A percentile compares a stretch with the other conserved stretches of the same genome.
Conservation (phyloP, 169 alveolate species). For the Plasmodium berghei region DNA sequence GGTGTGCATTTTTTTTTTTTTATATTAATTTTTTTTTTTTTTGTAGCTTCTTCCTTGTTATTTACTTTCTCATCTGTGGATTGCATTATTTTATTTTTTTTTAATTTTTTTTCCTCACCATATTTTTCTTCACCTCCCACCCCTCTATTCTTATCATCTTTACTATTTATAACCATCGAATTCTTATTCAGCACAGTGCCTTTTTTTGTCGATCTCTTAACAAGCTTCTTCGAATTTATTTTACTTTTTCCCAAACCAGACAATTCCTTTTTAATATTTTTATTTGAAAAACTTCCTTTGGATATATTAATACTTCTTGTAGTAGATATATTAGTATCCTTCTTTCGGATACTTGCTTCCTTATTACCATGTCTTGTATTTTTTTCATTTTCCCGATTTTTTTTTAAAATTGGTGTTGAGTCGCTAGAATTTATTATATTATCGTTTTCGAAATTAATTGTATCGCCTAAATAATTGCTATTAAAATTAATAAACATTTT, state of each 20-base stretch:
- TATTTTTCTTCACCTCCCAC: not conserved
- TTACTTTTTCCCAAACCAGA: slow-evolving; percentile 3
- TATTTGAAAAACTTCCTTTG: slow-evolving; percentile 13
- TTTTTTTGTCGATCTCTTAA: not conserved
- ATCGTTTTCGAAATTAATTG: slow-evolving; percentile 30
- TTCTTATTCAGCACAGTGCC: not conserved
- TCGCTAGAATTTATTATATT: slow-evolving; percentile 35
- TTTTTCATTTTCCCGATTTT: not conserved
- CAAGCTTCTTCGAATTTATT: not conserved
- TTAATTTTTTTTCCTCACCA: not conserved
- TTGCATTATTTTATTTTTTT: not conserved
- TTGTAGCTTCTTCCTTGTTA: not conserved
- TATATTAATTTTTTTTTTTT: too few relatives aligned
- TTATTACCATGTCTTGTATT: not conserved
- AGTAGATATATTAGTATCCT: slow-evolving; percentile 6
- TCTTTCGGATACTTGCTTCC: slow-evolving; percentile 1
- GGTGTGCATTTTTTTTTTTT: not conserved
- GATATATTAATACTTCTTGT: not conserved
- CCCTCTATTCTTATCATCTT: not conserved
- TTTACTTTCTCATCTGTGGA: not conserved
- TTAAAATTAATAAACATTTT: slow-evolving; percentile 6
- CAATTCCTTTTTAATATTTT: not conserved
- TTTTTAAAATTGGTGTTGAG: slow-evolving; percentile 10
- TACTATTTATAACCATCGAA: not conserved
- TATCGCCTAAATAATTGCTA: slow-evolving; percentile 4